phyloP scores from a whole-genome alignment of 2,329 filamentous ascomycete genomes.

The Fusarium illudens region DNA sequence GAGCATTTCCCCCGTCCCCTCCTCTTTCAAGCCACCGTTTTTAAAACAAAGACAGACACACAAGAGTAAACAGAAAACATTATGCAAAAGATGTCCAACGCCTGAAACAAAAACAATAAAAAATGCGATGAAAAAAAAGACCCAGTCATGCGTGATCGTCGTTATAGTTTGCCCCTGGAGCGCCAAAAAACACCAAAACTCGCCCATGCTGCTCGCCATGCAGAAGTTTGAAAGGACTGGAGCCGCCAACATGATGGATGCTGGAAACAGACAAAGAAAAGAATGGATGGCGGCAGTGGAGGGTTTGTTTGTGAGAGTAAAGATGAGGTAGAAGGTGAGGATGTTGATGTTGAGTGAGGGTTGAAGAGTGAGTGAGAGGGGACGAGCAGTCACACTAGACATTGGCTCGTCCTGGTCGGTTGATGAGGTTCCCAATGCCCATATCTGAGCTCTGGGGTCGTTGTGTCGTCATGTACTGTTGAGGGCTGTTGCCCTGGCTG shows the following conservation, averaged over 20 bases:
- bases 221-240: slow-evolving; percentile 20
- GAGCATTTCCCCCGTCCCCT: slow-evolving; percentile 6
- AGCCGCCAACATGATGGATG: slow-evolving; percentile 7
- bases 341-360: not conserved
- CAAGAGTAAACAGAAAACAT: slow-evolving; percentile 20
- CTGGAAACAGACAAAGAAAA: slow-evolving; percentile 24
- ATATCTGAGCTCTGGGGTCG: slow-evolving; percentile 66
- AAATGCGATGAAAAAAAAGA: slow-evolving; percentile 8
- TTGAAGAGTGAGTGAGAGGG: not conserved
- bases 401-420: slow-evolving; percentile 53
- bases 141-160: slow-evolving; percentile 32
- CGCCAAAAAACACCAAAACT: slow-evolving; percentile 29
- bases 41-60: slow-evolving; percentile 7
- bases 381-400: slow-evolving; percentile 8
- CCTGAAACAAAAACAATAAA: not conserved
- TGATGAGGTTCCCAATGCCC: slow-evolving; percentile 68
- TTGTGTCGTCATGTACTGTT: slow-evolving; percentile 54
- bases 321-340: not conserved
- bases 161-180: slow-evolving; percentile 25
- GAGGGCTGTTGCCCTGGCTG: slow-evolving; percentile 53
- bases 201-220: slow-evolving; percentile 35
- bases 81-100: slow-evolving; percentile 20
- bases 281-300: slow-evolving; percentile 33
- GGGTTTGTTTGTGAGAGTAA: not conserved
- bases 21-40: slow-evolving; percentile 31